Conservation (phyloP, 768 basidiomycete genomes). For the Myochromella boudieri region DNA sequence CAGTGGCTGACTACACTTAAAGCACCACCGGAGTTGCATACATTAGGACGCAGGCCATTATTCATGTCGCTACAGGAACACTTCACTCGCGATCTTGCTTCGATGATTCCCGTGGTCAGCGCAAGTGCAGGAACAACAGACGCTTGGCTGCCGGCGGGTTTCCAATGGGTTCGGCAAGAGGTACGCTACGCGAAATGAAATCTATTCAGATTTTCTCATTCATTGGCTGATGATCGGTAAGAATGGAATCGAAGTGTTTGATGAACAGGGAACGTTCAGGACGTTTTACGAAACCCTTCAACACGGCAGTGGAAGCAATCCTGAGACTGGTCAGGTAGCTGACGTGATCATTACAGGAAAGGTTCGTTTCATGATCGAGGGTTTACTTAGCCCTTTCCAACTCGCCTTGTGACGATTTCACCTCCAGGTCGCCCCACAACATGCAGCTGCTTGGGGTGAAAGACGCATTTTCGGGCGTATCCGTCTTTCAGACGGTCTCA, state of each 20-base stretch:
- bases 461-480: constrained; percentile 58
- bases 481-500: constrained; percentile 57
- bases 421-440: constrained; percentile 46
- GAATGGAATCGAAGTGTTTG: constrained; percentile 47
- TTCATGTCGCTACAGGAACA: constrained; percentile 51
- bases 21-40: constrained; percentile 33
- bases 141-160: constrained; percentile 46
- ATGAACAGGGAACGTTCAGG: constrained; percentile 33
- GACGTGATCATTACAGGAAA: constrained; percentile 57
- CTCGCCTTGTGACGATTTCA: constrained; percentile 5
- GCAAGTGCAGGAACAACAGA: constrained; percentile 36
- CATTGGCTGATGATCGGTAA: constrained; percentile 44
- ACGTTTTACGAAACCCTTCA: constrained; percentile 39
- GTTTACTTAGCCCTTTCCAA: background rate
- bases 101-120: constrained; percentile 33
- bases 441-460: constrained; percentile 56
- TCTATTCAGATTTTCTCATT: constrained; percentile 37
- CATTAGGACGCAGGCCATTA: constrained; percentile 42
- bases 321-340: constrained; percentile 24
- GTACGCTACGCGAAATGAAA: constrained; percentile 34
- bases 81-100: constrained; percentile 34
- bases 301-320: constrained; percentile 18
- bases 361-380: constrained; percentile 35
- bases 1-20: constrained; percentile 32
- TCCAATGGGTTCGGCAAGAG: constrained; percentile 34